Evolutionary conservation across 768 basidiomycete species (phyloP).

Genomic region (Agaricus subrufescens): DNA sequence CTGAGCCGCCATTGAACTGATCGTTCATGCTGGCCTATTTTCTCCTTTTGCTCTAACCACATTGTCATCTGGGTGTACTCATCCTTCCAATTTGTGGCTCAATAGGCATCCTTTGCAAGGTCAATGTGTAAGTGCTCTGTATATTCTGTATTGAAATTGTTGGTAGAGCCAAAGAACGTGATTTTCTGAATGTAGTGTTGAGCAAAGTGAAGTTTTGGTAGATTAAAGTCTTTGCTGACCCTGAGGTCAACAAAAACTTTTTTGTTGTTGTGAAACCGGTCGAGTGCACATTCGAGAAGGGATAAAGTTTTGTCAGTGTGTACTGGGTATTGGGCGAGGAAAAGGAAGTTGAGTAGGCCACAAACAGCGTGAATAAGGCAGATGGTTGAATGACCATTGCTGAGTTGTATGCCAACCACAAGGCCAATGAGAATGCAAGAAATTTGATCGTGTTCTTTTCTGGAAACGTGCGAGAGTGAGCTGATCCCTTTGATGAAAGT

Average conservation of each 20-base stretch:
- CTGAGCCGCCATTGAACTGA: slow-evolving; percentile 18
- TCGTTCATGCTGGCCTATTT: not conserved
- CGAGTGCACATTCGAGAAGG: slow-evolving; percentile 18
- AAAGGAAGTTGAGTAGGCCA: slow-evolving; percentile 29
- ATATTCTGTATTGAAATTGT: slow-evolving; percentile 30
- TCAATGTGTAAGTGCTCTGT: slow-evolving; percentile 19
- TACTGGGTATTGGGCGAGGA: slow-evolving; percentile 22
- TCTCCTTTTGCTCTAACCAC: slow-evolving; percentile 21
- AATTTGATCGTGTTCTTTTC: slow-evolving; percentile 29
- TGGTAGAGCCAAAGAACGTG: slow-evolving; percentile 19
- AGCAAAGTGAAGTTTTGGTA: slow-evolving; percentile 30
- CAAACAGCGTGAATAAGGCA: slow-evolving; percentile 12
- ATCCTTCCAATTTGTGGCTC: slow-evolving; percentile 21
- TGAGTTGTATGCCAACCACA: slow-evolving; percentile 19
- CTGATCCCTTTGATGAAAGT: slow-evolving; percentile 31
- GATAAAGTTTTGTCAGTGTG: slow-evolving; percentile 22
- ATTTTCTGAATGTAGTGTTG: slow-evolving; percentile 23
- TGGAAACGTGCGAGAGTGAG: slow-evolving; percentile 24
- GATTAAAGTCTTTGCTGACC: slow-evolving; percentile 26
- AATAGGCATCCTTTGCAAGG: slow-evolving; percentile 22
- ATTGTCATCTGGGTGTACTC: slow-evolving; percentile 33
- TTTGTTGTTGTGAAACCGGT: slow-evolving; percentile 24
- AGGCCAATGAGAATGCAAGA: slow-evolving; percentile 25
- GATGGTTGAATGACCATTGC: not conserved
- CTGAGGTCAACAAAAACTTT: slow-evolving; percentile 23